Evolutionary conservation across 805 yeast species (phyloP), one percentile per base, ranked within the genome.

Genomic region (Nakazawaea holstii): DNA sequence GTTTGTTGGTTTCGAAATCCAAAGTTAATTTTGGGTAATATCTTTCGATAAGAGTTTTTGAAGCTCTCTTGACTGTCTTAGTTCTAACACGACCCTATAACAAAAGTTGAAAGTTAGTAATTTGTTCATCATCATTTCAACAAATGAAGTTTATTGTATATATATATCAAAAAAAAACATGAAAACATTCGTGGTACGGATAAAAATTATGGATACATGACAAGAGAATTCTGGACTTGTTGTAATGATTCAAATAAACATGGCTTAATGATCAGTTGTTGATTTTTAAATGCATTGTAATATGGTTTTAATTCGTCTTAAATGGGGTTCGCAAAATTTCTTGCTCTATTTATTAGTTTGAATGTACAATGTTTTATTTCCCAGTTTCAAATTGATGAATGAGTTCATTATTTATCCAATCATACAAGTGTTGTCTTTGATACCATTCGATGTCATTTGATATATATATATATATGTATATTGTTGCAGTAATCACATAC

Each of bases 1-100:
- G 92, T 86, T 94, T 94, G 97, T 94, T 94, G 87, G 95, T 89
- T 84, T 94, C 97, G 76, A 94, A 94, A 79, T 94, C 99, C 80
- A 88, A 79, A 67, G 98, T 92, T 77, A 94, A 89, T 82, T 95
- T 94, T 76, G 99, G 99, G 84, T 94, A 94, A 87, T 91, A 92
- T 73, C 95, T 87, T 84, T 94, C 99, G 73, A 94, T 94, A 77
- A 95, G 82, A 74, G 91, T 96, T 87, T 95, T 95, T 70, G 99
- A 87, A 78, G 99, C 98, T 82, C 98, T 88, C 89, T 94, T 94
- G 78, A 94, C 98, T 79, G 99, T 94, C 85, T 94, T 95, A 67
- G 99, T 94, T 87, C 99, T 91, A 84, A 95, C 99, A 78, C 98
- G 94, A 85, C 99, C 99, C 99, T 89, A 67, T 59, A 48, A 41